These are phyloP conservation scores for Aspergillus intermedius DNA, from an alignment of 2,329 filamentous ascomycete species.

Conservation along the genomic window DNA sequence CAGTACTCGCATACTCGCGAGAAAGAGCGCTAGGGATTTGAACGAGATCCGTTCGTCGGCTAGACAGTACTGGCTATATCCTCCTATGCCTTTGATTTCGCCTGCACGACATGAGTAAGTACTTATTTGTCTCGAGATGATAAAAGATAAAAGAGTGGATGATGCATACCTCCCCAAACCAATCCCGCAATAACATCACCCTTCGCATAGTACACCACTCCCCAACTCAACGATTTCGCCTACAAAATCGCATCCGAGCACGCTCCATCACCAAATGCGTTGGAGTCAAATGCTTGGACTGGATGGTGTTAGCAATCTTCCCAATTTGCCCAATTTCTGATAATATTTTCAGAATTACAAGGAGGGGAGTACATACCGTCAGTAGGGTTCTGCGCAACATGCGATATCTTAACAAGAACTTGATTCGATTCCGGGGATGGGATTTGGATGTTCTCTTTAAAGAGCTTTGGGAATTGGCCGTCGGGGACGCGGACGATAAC, in stretches of 20 bases:
- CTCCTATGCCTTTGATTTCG: constrained; percentile 26
- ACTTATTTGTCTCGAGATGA: too few relatives aligned
- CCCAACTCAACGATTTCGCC: constrained; percentile 29
- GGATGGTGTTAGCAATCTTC: too few relatives aligned
- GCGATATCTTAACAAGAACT: constrained; percentile 18
- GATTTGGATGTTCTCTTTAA: constrained; percentile 7
- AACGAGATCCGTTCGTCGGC: constrained; percentile 40
- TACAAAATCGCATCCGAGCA: constrained; percentile 28
- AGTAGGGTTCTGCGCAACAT: constrained; percentile 19
- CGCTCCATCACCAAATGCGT: constrained; percentile 31
- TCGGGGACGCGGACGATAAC: constrained; percentile 9
- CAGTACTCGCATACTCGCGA: constrained; percentile 29
- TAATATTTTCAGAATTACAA: neutral
- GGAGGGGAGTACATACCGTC: constrained; percentile 9
- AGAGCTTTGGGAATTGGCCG: constrained; percentile 2
- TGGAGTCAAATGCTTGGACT: constrained; percentile 29
- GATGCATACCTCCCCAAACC: constrained; percentile 23
- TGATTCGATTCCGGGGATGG: constrained; percentile 9
- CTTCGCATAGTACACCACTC: constrained; percentile 18
- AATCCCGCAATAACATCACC: constrained; percentile 31
- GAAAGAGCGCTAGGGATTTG: constrained; percentile 29
- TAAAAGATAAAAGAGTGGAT: too few relatives aligned
- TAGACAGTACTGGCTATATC: constrained; percentile 34
- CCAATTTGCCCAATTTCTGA: neutral
- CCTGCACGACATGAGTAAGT: neutral